These are phyloP conservation scores for Dichotomopilus funicola DNA, from an alignment of 2,329 filamentous ascomycete genomes.

Conservation along the genomic window DNA sequence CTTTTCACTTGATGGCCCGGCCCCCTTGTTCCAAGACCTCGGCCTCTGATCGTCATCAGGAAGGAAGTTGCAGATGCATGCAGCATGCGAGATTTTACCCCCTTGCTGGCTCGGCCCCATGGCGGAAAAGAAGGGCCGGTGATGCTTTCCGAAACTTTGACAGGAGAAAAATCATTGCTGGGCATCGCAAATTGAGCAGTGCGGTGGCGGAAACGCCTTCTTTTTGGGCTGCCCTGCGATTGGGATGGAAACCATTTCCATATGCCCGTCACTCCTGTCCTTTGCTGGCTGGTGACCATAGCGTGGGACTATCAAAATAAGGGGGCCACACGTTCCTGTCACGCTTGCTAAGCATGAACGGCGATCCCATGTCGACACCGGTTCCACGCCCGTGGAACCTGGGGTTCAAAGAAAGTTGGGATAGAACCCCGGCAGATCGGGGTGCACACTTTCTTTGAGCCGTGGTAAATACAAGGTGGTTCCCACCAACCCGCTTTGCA, in stretches of 20 bases:
- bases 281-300: no score
- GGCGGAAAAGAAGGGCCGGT: background rate
- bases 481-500: background rate
- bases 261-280: no score
- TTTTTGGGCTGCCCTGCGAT: no score
- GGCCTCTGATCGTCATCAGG: background rate
- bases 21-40: background rate
- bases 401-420: background rate
- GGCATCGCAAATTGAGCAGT: no score
- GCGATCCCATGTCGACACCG: background rate
- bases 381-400: constrained; percentile 3
- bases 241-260: no score
- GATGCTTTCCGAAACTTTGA: background rate
- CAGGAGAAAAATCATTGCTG: no score
- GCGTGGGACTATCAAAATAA: no score
- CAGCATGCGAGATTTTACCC: background rate
- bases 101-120: background rate
- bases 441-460: background rate
- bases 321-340: no score
- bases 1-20: background rate
- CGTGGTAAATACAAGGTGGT: constrained; percentile 5
- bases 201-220: no score
- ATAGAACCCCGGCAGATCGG: background rate
- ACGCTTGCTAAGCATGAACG: background rate
- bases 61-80: no score